Conservation (phyloP, 805 yeast genomes). For the Candida gorgasii region DNA sequence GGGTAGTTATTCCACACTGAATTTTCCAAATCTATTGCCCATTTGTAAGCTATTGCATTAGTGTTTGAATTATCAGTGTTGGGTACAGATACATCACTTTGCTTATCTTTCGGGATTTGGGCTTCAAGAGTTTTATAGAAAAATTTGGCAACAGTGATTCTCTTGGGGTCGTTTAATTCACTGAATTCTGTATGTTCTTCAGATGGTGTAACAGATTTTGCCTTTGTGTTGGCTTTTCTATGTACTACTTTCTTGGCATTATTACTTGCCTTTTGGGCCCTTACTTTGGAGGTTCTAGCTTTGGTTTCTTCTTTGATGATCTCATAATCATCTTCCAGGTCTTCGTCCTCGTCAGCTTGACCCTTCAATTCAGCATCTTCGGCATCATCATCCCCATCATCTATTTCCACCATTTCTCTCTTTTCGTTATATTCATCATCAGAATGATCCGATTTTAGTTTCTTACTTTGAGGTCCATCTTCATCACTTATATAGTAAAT, state of each 20-base stretch:
- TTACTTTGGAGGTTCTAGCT: not conserved
- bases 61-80: conserved; percentile 21
- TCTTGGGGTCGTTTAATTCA: conserved; percentile 32
- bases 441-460: conserved; percentile 6
- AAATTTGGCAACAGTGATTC: conserved; percentile 53
- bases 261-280: not conserved
- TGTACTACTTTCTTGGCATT: not conserved
- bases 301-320: not conserved
- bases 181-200: not conserved
- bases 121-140: conserved; percentile 46
- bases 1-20: conserved; percentile 43
- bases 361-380: not conserved
- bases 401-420: conserved; percentile 4
- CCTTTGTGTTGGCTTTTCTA: conserved; percentile 1
- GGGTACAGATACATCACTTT: too few relatives aligned
- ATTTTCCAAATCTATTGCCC: conserved; percentile 55
- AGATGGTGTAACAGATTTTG: not conserved
- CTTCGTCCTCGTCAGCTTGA: not conserved
- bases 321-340: conserved; percentile 7
- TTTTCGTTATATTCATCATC: conserved; percentile 1
- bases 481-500: conserved; percentile 15
- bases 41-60: conserved; percentile 38
- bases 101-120: conserved; percentile 34
- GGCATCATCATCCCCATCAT: conserved; percentile 12
- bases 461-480: conserved; percentile 7